Evolutionary conservation across 1,284 basidiomycete species (phyloP).

Genomic region (Marasmius oreades): DNA sequence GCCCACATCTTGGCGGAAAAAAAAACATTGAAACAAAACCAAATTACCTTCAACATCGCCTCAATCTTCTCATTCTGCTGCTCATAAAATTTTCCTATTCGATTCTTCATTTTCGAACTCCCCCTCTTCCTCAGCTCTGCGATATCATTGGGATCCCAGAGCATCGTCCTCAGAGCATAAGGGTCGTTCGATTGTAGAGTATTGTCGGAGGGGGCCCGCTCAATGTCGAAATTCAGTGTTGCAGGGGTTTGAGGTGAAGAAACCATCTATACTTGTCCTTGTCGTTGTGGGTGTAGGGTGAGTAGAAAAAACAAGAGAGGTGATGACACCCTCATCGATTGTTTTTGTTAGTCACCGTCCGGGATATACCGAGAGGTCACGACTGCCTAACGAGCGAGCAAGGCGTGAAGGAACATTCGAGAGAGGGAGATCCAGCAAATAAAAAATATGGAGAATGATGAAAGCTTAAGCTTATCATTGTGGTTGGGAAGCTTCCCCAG

Average conservation of each 20-base stretch:
- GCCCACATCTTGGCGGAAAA: too few species aligned
- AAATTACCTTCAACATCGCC: constrained; percentile 2
- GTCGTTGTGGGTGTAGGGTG: neutral
- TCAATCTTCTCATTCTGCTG: constrained; percentile 9
- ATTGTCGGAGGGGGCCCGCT: neutral
- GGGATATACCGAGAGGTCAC: too few species aligned
- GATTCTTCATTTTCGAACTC: neutral
- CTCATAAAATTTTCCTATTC: constrained; percentile 5
- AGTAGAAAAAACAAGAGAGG: neutral
- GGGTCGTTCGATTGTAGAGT: neutral
- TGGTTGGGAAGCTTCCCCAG: too few species aligned
- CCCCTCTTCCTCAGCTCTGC: constrained; percentile 6
- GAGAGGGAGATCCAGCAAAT: too few species aligned
- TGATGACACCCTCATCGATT: too few species aligned
- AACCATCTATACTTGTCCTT: too few species aligned
- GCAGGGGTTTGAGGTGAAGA: neutral
- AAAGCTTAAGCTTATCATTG: too few species aligned
- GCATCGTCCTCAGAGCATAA: neutral
- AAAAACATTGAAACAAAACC: neutral
- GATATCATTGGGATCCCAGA: neutral
- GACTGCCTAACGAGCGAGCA: too few species aligned
- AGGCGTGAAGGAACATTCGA: too few species aligned
- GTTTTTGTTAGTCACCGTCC: too few species aligned
- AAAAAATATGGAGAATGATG: too few species aligned
- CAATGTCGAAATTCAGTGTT: neutral